Evolutionary conservation across 257 asterid species (phyloP).

Genomic region (Nicotiana benthamiana): DNA sequence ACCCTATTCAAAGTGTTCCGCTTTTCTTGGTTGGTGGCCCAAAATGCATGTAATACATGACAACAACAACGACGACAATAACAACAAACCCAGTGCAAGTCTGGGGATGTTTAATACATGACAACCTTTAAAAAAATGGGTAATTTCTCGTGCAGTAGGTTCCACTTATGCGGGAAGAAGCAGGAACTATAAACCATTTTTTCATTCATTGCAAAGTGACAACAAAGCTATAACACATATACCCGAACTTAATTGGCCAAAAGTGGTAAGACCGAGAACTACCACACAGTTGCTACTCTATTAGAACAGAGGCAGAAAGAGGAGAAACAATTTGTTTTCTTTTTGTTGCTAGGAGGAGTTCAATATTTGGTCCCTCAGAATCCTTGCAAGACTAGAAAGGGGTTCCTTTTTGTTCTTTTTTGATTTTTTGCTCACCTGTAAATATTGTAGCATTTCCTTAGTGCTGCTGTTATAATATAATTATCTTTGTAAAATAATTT

Average conservation of each 20-base stretch:
- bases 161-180: not conserved
- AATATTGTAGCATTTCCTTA: not conserved
- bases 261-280: not conserved
- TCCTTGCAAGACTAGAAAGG: not conserved
- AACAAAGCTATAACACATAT: not conserved
- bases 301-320: not conserved
- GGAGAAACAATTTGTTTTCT: not conserved
- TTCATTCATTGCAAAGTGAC: not conserved
- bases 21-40: not conserved
- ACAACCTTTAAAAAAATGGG: not conserved
- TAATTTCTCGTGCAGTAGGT: not conserved
- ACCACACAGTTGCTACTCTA: not conserved
- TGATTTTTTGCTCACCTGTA: not conserved
- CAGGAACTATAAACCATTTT: not conserved
- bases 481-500: not conserved
- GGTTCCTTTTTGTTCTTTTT: not conserved
- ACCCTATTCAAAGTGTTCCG: not conserved
- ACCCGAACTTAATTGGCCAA: not conserved
- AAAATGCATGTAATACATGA: not conserved
- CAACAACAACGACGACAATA: too few relatives aligned
- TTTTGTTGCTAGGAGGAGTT: not conserved
- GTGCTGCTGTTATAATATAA: not conserved
- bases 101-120: not conserved
- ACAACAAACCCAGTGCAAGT: too few relatives aligned
- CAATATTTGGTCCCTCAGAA: not conserved